Evolutionary conservation across 2,329 filamentous ascomycete species (phyloP).

Genomic region (Ambrosiella xylebori): DNA sequence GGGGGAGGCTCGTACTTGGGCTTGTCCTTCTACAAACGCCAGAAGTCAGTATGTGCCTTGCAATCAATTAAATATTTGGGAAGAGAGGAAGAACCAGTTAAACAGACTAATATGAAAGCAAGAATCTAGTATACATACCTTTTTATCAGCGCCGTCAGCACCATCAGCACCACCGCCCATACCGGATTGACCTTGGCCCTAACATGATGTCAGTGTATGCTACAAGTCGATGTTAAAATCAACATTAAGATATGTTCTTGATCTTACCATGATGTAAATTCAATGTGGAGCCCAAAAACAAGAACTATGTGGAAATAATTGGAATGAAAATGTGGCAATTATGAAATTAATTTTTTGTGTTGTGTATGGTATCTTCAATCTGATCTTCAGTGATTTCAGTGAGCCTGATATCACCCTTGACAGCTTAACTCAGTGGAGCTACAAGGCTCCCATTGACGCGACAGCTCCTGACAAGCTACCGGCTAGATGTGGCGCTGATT

Average conservation of each 20-base stretch:
- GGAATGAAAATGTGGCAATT: too few species aligned
- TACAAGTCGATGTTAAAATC: not conserved
- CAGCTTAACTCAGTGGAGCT: not conserved
- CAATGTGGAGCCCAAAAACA: not conserved
- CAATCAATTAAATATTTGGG: not conserved
- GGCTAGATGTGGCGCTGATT: not conserved
- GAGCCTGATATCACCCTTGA: not conserved
- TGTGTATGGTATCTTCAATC: not conserved
- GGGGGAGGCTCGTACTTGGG: constrained; percentile 99
- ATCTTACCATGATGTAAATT: not conserved
- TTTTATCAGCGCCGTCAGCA: constrained; percentile 82
- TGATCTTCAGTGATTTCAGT: not conserved
- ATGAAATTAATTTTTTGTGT: too few species aligned
- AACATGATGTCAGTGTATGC: constrained; percentile 1
- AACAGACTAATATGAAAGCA: not conserved
- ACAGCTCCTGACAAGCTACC: constrained; percentile 8
- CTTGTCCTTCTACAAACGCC: constrained; percentile 69
- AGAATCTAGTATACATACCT: constrained; percentile 37
- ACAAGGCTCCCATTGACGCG: constrained; percentile 12
- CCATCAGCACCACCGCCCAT: constrained; percentile 69
- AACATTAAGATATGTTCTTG: not conserved
- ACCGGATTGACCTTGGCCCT: constrained; percentile 78
- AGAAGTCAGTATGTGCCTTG: not conserved
- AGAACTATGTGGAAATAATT: too few species aligned
- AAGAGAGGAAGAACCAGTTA: not conserved